These are phyloP conservation scores for Ceratobasidium sp. DNA, from an alignment of 1,284 basidiomycete species.

Conservation along the genomic window DNA sequence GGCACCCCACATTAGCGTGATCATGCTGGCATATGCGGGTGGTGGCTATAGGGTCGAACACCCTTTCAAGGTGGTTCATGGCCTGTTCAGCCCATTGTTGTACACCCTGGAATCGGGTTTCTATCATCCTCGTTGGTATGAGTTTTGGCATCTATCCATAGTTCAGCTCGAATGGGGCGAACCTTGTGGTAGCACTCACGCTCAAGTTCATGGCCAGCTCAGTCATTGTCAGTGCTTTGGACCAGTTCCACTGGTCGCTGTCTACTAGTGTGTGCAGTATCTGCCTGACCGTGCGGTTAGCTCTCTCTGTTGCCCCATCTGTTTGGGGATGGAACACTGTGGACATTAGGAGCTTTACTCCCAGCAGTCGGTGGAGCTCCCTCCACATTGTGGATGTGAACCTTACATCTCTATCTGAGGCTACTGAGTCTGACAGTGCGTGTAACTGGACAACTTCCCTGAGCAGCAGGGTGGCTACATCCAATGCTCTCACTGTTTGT, in stretches of 20 bases:
- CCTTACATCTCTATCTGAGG: slow-evolving; percentile 62
- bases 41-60: slow-evolving; percentile 52
- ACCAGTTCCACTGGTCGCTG: slow-evolving; percentile 60
- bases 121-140: background rate
- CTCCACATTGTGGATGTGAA: too few relatives aligned
- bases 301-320: too few relatives aligned
- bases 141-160: slow-evolving; percentile 54
- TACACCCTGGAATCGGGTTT: background rate
- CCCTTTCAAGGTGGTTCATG: background rate
- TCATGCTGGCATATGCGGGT: slow-evolving; percentile 50
- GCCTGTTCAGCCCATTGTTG: background rate
- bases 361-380: slow-evolving; percentile 56
- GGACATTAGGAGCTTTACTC: slow-evolving; percentile 59
- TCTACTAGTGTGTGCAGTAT: slow-evolving; percentile 58
- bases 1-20: slow-evolving; percentile 53
- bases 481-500: slow-evolving; percentile 54
- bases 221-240: slow-evolving; percentile 55
- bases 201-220: too few relatives aligned
- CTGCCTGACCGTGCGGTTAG: slow-evolving; percentile 56
- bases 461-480: slow-evolving; percentile 60
- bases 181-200: slow-evolving; percentile 53
- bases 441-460: slow-evolving; percentile 58
- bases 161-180: slow-evolving; percentile 58
- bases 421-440: slow-evolving; percentile 59
- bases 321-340: too few relatives aligned